Conservation (phyloP, 495 filamentous ascomycete species). For the Trypethelium eluteriae region DNA sequence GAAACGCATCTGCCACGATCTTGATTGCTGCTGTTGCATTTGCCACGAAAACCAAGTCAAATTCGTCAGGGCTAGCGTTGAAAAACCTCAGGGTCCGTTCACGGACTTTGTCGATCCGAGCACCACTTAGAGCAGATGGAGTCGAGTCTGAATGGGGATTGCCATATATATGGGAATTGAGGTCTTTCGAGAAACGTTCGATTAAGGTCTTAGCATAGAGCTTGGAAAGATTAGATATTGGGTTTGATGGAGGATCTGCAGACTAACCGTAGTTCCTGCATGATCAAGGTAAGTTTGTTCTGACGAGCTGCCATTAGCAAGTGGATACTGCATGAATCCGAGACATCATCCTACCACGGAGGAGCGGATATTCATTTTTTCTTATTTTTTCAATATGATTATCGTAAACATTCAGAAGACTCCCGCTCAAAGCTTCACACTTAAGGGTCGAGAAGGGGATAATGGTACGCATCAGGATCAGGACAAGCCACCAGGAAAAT, state of each 20-base stretch:
- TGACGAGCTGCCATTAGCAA: constrained; percentile 13
- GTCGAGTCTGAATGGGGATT: constrained; percentile 85
- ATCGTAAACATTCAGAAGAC: constrained; percentile 11
- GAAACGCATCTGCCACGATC: constrained; percentile 67
- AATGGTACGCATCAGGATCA: constrained; percentile 4
- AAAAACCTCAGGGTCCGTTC: constrained; percentile 68
- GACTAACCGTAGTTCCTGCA: constrained; percentile 54
- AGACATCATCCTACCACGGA: constrained; percentile 31
- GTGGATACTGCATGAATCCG: neutral
- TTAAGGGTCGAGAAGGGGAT: neutral
- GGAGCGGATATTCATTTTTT: constrained; percentile 39
- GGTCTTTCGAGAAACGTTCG: constrained; percentile 64
- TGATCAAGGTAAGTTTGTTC: constrained; percentile 61
- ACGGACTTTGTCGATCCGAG: constrained; percentile 67
- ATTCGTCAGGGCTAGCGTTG: constrained; percentile 72
- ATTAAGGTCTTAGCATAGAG: constrained; percentile 74
- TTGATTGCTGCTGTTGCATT: constrained; percentile 92
- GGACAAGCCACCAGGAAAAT: neutral
- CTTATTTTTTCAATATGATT: constrained; percentile 32
- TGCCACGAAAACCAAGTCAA: constrained; percentile 84
- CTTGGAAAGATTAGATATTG: constrained; percentile 8
- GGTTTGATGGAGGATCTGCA: neutral
- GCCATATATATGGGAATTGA: constrained; percentile 72
- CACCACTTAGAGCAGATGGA: constrained; percentile 69
- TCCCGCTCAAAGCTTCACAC: neutral